A percentile compares a stretch with the other conserved stretches of the same genome.
Evolutionary conservation across 345 rosid species (phyloP).

Genomic region (Chamaenerion angustifolium): DNA sequence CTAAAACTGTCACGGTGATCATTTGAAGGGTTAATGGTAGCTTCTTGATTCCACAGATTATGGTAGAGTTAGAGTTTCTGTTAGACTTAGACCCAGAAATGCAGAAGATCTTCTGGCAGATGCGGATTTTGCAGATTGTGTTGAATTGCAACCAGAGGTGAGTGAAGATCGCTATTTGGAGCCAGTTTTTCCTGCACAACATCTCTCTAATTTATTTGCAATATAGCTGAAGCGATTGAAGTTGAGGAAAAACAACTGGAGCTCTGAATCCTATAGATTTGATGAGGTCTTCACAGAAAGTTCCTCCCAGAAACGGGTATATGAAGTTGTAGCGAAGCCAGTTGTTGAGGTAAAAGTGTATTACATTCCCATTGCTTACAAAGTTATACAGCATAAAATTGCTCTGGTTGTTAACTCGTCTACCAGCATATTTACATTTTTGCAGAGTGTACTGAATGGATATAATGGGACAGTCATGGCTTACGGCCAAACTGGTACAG

Average conservation of each 20-base stretch:
- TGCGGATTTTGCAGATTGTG: slow-evolving; percentile 75
- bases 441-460: slow-evolving; percentile 82
- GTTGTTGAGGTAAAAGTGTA: slow-evolving; percentile 57
- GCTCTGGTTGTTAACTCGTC: slow-evolving; percentile 10
- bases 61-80: slow-evolving; percentile 83
- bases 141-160: slow-evolving; percentile 88
- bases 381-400: background rate
- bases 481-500: slow-evolving; percentile 93
- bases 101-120: slow-evolving; percentile 57
- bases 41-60: slow-evolving; percentile 26
- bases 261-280: slow-evolving; percentile 66
- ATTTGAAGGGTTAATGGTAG: no score
- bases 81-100: slow-evolving; percentile 69
- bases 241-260: slow-evolving; percentile 85
- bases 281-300: slow-evolving; percentile 70
- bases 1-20: no score
- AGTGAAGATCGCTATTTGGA: background rate
- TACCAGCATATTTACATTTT: slow-evolving; percentile 10
- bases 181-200: background rate
- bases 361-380: background rate
- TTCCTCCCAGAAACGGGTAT: slow-evolving; percentile 86
- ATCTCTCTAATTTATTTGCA: background rate
- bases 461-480: slow-evolving; percentile 98
- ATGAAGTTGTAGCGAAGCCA: slow-evolving; percentile 83
- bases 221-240: slow-evolving; percentile 69